These are phyloP conservation scores for Cryptococcus sp. DNA, from an alignment of 1,284 basidiomycete species.

Conservation along the genomic window DNA sequence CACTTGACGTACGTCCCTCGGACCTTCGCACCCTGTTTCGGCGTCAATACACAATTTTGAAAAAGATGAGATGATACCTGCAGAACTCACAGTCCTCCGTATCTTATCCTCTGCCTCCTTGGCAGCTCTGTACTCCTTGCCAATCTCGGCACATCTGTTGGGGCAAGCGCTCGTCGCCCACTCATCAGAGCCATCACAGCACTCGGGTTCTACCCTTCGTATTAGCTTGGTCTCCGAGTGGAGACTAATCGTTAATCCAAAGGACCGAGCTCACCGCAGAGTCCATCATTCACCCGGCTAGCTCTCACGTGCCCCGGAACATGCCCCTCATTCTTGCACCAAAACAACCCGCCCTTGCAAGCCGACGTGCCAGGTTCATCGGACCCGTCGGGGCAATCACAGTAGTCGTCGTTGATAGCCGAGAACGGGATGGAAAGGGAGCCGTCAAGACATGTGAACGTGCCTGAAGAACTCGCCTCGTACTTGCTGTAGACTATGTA, in stretches of 20 bases:
- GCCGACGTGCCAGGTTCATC: slow-evolving; percentile 93
- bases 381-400: slow-evolving; percentile 87
- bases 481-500: slow-evolving; percentile 27
- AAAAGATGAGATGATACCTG: background rate
- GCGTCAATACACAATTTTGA: slow-evolving; percentile 1
- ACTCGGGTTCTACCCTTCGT: slow-evolving; percentile 70
- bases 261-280: slow-evolving; percentile 80
- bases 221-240: background rate
- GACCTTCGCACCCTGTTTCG: slow-evolving; percentile 78
- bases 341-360: slow-evolving; percentile 65
- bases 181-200: slow-evolving; percentile 98
- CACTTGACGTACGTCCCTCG: slow-evolving; percentile 81
- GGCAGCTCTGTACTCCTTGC: slow-evolving; percentile 64
- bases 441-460: slow-evolving; percentile 46
- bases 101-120: slow-evolving; percentile 69
- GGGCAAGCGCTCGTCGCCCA: slow-evolving; percentile 64
- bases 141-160: slow-evolving; percentile 73
- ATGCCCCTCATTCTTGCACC: slow-evolving; percentile 86
- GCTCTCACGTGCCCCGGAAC: slow-evolving; percentile 73
- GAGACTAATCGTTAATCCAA: slow-evolving; percentile 13
- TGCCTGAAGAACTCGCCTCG: slow-evolving; percentile 8
- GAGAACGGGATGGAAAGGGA: slow-evolving; percentile 56
- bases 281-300: slow-evolving; percentile 87
- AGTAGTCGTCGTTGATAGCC: slow-evolving; percentile 90
- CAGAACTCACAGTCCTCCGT: slow-evolving; percentile 66